A percentile compares a stretch with the other conserved stretches of the same genome.
Conservation (phyloP, 371 early-diverging fungal species). For the Rhizomucor pusillus region DNA sequence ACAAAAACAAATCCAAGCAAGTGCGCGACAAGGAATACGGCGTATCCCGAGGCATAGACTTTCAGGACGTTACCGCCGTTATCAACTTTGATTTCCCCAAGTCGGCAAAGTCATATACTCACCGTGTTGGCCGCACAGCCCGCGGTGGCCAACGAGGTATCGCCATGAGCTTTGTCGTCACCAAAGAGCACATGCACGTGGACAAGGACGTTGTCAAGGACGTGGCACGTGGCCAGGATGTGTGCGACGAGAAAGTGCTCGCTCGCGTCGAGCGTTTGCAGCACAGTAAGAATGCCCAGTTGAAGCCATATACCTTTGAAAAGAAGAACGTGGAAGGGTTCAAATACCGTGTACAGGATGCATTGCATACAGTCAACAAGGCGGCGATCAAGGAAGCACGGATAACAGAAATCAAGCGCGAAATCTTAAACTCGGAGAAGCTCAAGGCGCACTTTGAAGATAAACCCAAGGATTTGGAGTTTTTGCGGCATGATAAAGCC, state of each 20-base stretch:
- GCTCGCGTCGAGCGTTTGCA: constrained; percentile 74
- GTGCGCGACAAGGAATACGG: constrained; percentile 87
- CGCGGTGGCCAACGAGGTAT: constrained; percentile 90
- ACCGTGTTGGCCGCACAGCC: constrained; percentile 97
- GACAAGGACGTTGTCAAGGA: constrained; percentile 28
- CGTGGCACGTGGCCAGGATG: constrained; percentile 35
- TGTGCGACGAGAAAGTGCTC: constrained; percentile 66
- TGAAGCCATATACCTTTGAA: constrained; percentile 84
- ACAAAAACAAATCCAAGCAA: constrained; percentile 38
- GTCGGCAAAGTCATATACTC: constrained; percentile 89
- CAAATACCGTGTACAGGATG: constrained; percentile 89
- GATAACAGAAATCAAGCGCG: constrained; percentile 87
- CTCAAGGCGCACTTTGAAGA: constrained; percentile 96
- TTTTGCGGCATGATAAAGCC: constrained; percentile 89
- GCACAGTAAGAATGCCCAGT: constrained; percentile 56
- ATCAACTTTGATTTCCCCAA: constrained; percentile 98
- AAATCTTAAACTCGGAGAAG: constrained; percentile 92
- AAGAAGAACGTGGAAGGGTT: constrained; percentile 89
- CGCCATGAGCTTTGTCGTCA: constrained; percentile 82
- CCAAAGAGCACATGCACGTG: constrained; percentile 35
- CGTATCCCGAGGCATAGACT: constrained; percentile 97
- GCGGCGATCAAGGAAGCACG: constrained; percentile 85
- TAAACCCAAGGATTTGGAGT: constrained; percentile 90
- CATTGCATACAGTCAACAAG: constrained; percentile 77
- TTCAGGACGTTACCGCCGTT: constrained; percentile 90